These are phyloP conservation scores for Knoxdaviesia proteae DNA, from an alignment of 2,329 filamentous ascomycete species.

Conservation along the genomic window DNA sequence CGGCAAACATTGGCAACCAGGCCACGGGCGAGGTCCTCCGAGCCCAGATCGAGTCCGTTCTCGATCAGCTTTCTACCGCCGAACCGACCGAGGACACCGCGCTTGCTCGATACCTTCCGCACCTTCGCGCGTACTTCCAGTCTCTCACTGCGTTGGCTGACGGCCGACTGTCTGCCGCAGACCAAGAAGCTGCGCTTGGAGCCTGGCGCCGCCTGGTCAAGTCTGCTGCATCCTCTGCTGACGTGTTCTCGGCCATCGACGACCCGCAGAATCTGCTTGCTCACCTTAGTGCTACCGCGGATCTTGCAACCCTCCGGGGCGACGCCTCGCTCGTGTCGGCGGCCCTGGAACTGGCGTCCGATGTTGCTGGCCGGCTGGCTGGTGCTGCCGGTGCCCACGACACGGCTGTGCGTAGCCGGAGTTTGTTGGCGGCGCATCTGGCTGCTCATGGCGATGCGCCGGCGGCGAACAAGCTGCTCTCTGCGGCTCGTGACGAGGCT, in stretches of 20 bases:
- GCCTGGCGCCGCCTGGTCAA: constrained; percentile 23
- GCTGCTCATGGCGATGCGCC: no score
- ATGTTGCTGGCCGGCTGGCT: constrained; percentile 16
- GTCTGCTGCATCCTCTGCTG: constrained; percentile 15
- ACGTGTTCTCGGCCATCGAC: constrained; percentile 25
- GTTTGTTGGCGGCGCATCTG: constrained; percentile 25
- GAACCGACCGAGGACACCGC: constrained; percentile 22
- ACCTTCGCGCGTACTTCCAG: constrained; percentile 23
- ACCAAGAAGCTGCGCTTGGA: constrained; percentile 16
- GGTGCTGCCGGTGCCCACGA: constrained; percentile 8
- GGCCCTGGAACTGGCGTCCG: constrained; percentile 23
- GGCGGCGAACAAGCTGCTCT: no score
- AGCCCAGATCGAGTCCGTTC: constrained; percentile 16
- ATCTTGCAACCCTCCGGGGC: constrained; percentile 30
- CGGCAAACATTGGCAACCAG: constrained; percentile 24
- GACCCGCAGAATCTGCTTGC: constrained; percentile 25
- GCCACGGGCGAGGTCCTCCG: constrained; percentile 18
- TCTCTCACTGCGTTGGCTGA: constrained; percentile 23
- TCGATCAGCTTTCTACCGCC: constrained; percentile 15
- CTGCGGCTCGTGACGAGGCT: no score
- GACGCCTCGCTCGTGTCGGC: constrained; percentile 23
- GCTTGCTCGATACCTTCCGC: constrained; percentile 22
- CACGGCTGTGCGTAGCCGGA: constrained; percentile 22
- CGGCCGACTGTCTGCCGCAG: constrained; percentile 9
- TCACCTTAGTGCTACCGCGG: constrained; percentile 27